Evolutionary conservation across 1,139 yeast genomes (phyloP).

Genomic region (Hansenula sp.): DNA sequence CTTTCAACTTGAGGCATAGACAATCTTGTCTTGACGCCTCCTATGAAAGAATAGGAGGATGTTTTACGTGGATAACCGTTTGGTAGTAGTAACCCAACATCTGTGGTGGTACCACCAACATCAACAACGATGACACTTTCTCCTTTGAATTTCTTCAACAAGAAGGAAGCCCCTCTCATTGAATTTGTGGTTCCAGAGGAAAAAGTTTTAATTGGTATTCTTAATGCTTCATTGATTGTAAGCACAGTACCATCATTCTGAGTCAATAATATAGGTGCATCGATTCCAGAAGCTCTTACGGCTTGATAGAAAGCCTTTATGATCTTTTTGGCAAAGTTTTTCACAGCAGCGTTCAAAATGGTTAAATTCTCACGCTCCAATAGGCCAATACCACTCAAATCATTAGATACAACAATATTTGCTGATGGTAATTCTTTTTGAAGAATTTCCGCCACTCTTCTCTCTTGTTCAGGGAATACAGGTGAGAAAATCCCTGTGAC

Average conservation of each 20-base stretch:
- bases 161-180: slow-evolving; percentile 42
- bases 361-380: slow-evolving; percentile 41
- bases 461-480: slow-evolving; percentile 32
- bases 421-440: slow-evolving; percentile 28
- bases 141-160: slow-evolving; percentile 29
- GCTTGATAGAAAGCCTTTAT: slow-evolving; percentile 34
- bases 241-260: slow-evolving; percentile 43
- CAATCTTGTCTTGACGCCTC: slow-evolving; percentile 40
- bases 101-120: slow-evolving; percentile 44
- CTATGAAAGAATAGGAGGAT: slow-evolving; percentile 33
- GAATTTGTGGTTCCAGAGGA: slow-evolving; percentile 44
- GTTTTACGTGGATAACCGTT: slow-evolving; percentile 39
- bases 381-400: slow-evolving; percentile 36
- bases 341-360: slow-evolving; percentile 38
- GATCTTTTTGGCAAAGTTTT: slow-evolving; percentile 33
- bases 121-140: slow-evolving; percentile 34
- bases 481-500: slow-evolving; percentile 38
- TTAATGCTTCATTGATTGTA: slow-evolving; percentile 31
- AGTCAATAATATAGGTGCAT: slow-evolving; percentile 36
- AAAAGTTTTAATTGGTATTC: slow-evolving; percentile 37
- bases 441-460: slow-evolving; percentile 28
- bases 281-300: slow-evolving; percentile 27
- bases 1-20: slow-evolving; percentile 43
- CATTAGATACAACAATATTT: slow-evolving; percentile 33
- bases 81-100: slow-evolving; percentile 36